Conservation (phyloP, 768 basidiomycete species). For the button mushroom (Agaricus bisporus) region DNA sequence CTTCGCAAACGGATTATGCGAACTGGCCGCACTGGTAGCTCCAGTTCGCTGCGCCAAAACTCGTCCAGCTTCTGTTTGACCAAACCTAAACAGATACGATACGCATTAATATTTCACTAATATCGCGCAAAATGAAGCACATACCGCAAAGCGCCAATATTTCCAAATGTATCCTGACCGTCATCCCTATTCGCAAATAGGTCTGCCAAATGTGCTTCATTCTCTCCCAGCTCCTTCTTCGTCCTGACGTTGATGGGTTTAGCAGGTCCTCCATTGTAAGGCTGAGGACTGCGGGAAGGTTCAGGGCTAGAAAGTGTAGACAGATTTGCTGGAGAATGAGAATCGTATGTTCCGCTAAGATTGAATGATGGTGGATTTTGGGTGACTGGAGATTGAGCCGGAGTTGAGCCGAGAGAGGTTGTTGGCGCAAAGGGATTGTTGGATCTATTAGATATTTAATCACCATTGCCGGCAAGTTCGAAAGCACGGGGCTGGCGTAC, state of each 20-base stretch:
- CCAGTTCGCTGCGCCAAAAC: slow-evolving; percentile 43
- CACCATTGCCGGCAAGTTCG: slow-evolving; percentile 13
- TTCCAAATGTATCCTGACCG: slow-evolving; percentile 95
- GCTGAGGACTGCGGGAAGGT: slow-evolving; percentile 25
- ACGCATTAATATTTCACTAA: background rate
- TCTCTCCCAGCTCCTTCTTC: slow-evolving; percentile 38
- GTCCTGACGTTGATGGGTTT: slow-evolving; percentile 33
- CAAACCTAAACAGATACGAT: slow-evolving; percentile 35
- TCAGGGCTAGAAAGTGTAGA: slow-evolving; percentile 35
- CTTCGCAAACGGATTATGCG: slow-evolving; percentile 63
- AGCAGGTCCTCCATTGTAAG: slow-evolving; percentile 14
- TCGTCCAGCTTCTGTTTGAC: slow-evolving; percentile 49
- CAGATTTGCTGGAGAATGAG: slow-evolving; percentile 40
- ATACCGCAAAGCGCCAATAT: slow-evolving; percentile 68
- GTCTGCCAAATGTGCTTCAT: slow-evolving; percentile 74
- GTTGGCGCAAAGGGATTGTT: slow-evolving; percentile 92
- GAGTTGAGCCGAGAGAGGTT: slow-evolving; percentile 18
- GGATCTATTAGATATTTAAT: slow-evolving; percentile 44
- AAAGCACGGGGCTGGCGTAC: slow-evolving; percentile 30
- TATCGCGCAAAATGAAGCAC: slow-evolving; percentile 11
- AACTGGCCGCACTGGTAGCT: slow-evolving; percentile 15
- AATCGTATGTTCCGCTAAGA: slow-evolving; percentile 62
- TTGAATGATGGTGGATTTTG: slow-evolving; percentile 53
- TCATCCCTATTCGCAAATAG: slow-evolving; percentile 88
- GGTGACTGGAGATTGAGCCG: slow-evolving; percentile 26